These are phyloP conservation scores for Xylariaceae sp. DNA, from an alignment of 2,329 filamentous ascomycete genomes.

Conservation along the genomic window DNA sequence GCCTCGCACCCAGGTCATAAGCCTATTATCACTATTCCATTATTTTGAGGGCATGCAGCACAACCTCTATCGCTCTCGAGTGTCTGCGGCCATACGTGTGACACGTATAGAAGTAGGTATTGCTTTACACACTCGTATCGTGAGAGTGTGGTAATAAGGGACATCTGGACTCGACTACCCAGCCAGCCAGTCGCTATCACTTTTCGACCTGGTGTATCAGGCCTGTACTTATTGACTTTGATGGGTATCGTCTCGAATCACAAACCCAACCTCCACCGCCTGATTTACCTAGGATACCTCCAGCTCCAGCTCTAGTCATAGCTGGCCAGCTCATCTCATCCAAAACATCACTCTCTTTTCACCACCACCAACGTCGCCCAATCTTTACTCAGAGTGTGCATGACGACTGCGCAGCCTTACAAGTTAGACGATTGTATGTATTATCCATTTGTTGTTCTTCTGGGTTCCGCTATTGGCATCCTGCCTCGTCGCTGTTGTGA, in stretches of 20 bases:
- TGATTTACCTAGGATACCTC: conserved; percentile 13
- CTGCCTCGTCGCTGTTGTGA: background rate
- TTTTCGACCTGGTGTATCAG: background rate
- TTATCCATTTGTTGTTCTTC: conserved; percentile 1
- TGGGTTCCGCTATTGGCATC: background rate
- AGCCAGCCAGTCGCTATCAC: conserved; percentile 6
- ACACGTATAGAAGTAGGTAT: conserved; percentile 4
- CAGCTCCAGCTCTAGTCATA: no score
- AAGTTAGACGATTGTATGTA: conserved; percentile 24
- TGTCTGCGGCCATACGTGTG: conserved; percentile 6
- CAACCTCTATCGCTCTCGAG: conserved; percentile 7
- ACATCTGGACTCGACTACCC: conserved; percentile 13
- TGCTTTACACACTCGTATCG: background rate
- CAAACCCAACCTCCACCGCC: conserved; percentile 3
- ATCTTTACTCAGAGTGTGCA: conserved; percentile 11
- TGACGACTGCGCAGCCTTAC: conserved; percentile 18
- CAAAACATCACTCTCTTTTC: conserved; percentile 21
- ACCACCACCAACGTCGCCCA: conserved; percentile 13
- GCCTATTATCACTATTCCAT: conserved; percentile 30
- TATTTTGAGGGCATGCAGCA: conserved; percentile 16
- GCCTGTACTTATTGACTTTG: background rate
- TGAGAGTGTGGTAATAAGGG: no score
- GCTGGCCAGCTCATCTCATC: conserved; percentile 25
- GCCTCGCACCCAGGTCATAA: conserved; percentile 29
- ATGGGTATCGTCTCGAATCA: conserved; percentile 8